Evolutionary conservation across 192 early-diverging fungal species (phyloP).

Genomic region (Funneliformis mosseae): DNA sequence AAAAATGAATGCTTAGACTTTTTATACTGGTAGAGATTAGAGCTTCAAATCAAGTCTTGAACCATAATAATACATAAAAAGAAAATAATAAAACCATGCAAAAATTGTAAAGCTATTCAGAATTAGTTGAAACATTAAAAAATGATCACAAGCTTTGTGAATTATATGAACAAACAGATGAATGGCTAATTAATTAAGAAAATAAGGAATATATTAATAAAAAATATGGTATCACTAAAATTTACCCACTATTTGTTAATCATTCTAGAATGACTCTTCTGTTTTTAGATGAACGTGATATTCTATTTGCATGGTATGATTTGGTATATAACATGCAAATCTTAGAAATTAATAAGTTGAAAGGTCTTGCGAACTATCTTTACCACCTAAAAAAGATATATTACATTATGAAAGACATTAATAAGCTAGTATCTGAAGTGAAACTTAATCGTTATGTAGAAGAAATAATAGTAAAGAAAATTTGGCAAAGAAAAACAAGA

Average conservation of each 20-base stretch:
- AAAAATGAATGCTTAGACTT: not conserved
- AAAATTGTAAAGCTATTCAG: not conserved
- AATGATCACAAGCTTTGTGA: not conserved
- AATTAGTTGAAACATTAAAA: not conserved
- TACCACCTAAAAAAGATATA: not conserved
- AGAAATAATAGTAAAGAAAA: no score
- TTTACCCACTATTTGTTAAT: not conserved
- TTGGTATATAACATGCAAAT: not conserved
- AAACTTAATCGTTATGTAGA: no score
- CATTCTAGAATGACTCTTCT: conserved; percentile 15
- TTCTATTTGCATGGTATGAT: not conserved
- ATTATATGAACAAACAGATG: no score
- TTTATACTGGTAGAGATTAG: not conserved
- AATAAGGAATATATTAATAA: no score
- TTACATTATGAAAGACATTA: not conserved
- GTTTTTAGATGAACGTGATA: not conserved
- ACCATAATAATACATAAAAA: not conserved
- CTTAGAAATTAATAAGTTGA: not conserved
- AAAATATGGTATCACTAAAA: not conserved
- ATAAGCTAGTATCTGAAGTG: not conserved
- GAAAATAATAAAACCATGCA: not conserved
- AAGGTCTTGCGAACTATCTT: not conserved
- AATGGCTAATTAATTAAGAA: no score
- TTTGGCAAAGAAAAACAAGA: no score
- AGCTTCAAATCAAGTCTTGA: not conserved